Evolutionary conservation across 2,329 filamentous ascomycete species (phyloP).

Genomic region (Madurella fahalii): DNA sequence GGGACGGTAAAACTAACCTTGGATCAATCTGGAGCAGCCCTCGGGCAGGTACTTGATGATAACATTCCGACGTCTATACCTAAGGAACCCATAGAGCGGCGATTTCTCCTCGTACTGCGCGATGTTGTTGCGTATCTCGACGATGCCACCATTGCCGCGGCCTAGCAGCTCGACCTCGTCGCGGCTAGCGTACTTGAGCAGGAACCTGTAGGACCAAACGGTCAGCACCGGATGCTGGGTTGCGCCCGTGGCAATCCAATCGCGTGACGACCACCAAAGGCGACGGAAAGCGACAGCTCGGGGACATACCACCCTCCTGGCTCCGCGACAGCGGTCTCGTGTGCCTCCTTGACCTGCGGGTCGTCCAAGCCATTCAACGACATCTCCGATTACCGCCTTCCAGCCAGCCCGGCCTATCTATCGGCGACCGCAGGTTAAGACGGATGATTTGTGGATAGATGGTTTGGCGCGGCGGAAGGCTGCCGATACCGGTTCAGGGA

Average conservation of each 20-base stretch:
- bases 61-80: conserved; percentile 85
- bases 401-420: conserved; percentile 12
- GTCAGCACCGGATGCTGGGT: conserved; percentile 4
- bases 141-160: conserved; percentile 74
- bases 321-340: conserved; percentile 74
- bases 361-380: conserved; percentile 94
- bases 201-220: conserved; percentile 61
- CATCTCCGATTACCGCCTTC: conserved; percentile 51
- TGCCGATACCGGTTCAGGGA: conserved; percentile 14
- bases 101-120: conserved; percentile 76
- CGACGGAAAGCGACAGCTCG: background rate
- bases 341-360: conserved; percentile 74
- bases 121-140: conserved; percentile 76
- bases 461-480: background rate
- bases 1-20: conserved; percentile 60
- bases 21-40: conserved; percentile 81
- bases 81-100: conserved; percentile 86
- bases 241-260: background rate
- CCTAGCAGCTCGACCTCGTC: conserved; percentile 80
- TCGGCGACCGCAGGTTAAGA: conserved; percentile 18
- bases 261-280: conserved; percentile 6
- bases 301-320: conserved; percentile 83
- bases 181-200: conserved; percentile 84
- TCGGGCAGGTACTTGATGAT: conserved; percentile 91
- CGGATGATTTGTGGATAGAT: conserved; percentile 12